Percentiles rank a stretch among this genome's conserved stretches.
Evolutionary conservation across 441 rosid species (phyloP).

Genomic region (Biscutella laevigata): DNA sequence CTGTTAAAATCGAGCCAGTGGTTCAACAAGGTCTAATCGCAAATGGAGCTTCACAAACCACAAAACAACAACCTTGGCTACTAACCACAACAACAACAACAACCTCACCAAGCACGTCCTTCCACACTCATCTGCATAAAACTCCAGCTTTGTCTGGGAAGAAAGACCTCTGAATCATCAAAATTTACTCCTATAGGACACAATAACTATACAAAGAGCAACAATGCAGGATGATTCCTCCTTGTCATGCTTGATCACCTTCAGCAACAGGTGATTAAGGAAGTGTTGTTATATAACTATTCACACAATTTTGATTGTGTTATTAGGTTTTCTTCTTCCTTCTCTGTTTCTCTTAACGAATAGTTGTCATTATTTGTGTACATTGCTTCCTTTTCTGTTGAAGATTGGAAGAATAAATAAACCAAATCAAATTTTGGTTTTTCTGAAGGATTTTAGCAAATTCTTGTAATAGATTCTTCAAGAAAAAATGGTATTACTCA

Average conservation of each 20-base stretch:
- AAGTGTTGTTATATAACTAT: not conserved
- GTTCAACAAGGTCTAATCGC: conserved; percentile 19
- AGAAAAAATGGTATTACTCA: not conserved
- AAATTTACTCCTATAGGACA: conserved; percentile 10
- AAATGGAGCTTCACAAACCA: conserved; percentile 21
- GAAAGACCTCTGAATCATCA: conserved; percentile 15
- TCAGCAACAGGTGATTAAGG: conserved; percentile 7
- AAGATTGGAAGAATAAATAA: not conserved
- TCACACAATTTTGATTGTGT: conserved; percentile 9
- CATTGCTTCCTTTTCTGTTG: not conserved
- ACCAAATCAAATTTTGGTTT: not conserved
- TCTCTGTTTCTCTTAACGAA: too few species aligned
- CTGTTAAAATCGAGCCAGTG: conserved; percentile 20
- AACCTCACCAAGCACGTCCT: conserved; percentile 4
- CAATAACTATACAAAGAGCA: conserved; percentile 18
- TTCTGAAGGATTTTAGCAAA: not conserved
- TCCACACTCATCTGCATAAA: conserved; percentile 11
- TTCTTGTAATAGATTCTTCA: not conserved
- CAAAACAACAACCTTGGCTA: conserved; percentile 1
- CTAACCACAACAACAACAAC: conserved; percentile 11
- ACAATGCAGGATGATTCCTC: not conserved
- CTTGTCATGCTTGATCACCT: conserved; percentile 1
- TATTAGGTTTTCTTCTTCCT: conserved; percentile 6
- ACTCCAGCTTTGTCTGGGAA: conserved; percentile 17
- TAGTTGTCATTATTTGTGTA: conserved; percentile 19